These are phyloP conservation scores for Mucor racemosus DNA, from an alignment of 371 early-diverging fungal species.

Conservation along the genomic window DNA sequence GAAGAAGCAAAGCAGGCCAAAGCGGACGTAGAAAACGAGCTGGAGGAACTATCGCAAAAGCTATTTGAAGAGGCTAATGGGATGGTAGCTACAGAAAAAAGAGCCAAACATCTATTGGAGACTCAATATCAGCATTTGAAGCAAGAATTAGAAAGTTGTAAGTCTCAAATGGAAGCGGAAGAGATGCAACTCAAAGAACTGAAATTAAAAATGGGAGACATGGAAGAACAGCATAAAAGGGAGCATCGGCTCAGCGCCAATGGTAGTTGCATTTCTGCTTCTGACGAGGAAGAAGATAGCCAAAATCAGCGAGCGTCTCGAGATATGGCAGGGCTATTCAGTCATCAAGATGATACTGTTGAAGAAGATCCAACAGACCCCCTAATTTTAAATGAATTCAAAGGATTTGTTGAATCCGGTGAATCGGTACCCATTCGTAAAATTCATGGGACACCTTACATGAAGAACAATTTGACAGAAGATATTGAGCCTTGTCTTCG, in stretches of 20 bases:
- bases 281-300: slow-evolving; percentile 1
- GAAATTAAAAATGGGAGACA: slow-evolving; percentile 57
- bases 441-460: slow-evolving; percentile 52
- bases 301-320: slow-evolving; percentile 18
- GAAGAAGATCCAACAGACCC: slow-evolving; percentile 21
- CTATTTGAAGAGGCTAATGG: slow-evolving; percentile 91
- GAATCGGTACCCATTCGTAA: slow-evolving; percentile 61
- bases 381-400: slow-evolving; percentile 71
- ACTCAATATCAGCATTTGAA: slow-evolving; percentile 50
- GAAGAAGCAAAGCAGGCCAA: slow-evolving; percentile 82
- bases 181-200: slow-evolving; percentile 73
- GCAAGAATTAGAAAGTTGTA: slow-evolving; percentile 57
- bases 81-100: slow-evolving; percentile 83
- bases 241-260: background rate
- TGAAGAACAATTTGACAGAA: slow-evolving; percentile 71
- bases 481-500: slow-evolving; percentile 86
- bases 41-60: slow-evolving; percentile 83
- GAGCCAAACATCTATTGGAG: slow-evolving; percentile 55
- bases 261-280: background rate
- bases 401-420: slow-evolving; percentile 68
- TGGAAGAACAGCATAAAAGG: slow-evolving; percentile 25
- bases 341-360: background rate
- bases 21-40: slow-evolving; percentile 79
- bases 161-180: slow-evolving; percentile 65
- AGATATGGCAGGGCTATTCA: slow-evolving; percentile 22